A percentile compares a stretch with the other conserved stretches of the same genome.
Evolutionary conservation across 306 rosid species (phyloP).

Genomic region (Fragaria nilgerrensis): DNA sequence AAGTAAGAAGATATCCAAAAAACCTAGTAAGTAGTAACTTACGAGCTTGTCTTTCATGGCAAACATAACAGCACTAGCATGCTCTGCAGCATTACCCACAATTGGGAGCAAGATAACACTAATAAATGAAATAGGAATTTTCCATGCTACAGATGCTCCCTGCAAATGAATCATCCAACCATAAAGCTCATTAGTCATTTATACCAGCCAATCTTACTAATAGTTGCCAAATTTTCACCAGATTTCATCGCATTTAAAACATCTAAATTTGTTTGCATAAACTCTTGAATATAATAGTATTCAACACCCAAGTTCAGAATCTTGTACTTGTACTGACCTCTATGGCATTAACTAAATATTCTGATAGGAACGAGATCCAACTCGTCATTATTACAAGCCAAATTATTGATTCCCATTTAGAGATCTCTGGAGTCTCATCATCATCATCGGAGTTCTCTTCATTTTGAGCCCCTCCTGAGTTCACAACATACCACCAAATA

Average conservation of each 20-base stretch:
- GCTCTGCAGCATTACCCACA: conserved; percentile 90
- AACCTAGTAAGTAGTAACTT: conserved; percentile 25
- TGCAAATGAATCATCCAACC: conserved; percentile 33
- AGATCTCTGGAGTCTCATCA: conserved; percentile 66
- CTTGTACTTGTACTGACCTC: conserved; percentile 40
- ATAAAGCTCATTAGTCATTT: conserved; percentile 17
- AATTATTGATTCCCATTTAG: conserved; percentile 78
- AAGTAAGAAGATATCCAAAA: background rate
- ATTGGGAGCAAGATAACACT: conserved; percentile 83
- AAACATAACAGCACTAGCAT: conserved; percentile 84
- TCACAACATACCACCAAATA: conserved; percentile 26
- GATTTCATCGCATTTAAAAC: background rate
- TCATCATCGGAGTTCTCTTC: conserved; percentile 43
- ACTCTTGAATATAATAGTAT: background rate
- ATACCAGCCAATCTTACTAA: background rate
- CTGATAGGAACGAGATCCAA: conserved; percentile 70
- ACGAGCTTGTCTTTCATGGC: conserved; percentile 93
- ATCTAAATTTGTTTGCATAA: background rate
- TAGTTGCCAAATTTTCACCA: background rate
- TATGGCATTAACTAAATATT: conserved; percentile 68
- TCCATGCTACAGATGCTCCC: conserved; percentile 69
- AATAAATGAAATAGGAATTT: conserved; percentile 64
- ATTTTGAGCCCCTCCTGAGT: conserved; percentile 56
- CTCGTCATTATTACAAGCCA: conserved; percentile 77
- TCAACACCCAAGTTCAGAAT: background rate